A percentile compares a stretch with the other conserved stretches of the same genome.
phyloP scores from a whole-genome alignment of 1,139 yeast genomes.

The Pichia sp. region DNA sequence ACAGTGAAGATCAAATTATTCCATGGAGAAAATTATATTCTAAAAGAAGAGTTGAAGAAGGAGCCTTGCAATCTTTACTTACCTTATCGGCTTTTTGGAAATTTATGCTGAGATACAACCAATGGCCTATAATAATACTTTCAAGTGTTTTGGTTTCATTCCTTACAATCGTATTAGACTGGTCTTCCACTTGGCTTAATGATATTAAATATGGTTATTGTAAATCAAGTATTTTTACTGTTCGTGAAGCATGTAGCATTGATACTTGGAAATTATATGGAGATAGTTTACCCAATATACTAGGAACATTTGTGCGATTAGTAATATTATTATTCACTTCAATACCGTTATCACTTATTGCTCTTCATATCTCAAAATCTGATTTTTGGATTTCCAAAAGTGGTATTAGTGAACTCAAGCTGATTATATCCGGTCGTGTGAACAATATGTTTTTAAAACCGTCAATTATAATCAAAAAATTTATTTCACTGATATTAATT shows the following conservation, averaged over 20 bases:
- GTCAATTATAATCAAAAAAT: conserved; percentile 44
- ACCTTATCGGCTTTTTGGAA: neutral
- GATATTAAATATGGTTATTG: conserved; percentile 54
- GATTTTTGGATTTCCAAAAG: conserved; percentile 50
- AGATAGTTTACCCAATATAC: neutral
- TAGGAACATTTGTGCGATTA: conserved; percentile 13
- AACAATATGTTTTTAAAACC: conserved; percentile 44
- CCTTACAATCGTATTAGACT: conserved; percentile 53
- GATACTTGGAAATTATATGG: conserved; percentile 31
- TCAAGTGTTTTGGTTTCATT: conserved; percentile 56
- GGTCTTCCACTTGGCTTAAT: conserved; percentile 55
- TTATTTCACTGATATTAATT: conserved; percentile 51
- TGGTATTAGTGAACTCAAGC: conserved; percentile 67
- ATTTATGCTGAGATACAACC: conserved; percentile 26
- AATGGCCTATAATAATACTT: conserved; percentile 56
- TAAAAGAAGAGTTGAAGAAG: conserved; percentile 8
- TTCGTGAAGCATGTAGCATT: conserved; percentile 25
- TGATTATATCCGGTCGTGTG: conserved; percentile 56
- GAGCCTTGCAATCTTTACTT: conserved; percentile 1
- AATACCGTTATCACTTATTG: conserved; percentile 29
- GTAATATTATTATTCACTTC: conserved; percentile 34
- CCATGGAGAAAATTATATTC: conserved; percentile 15
- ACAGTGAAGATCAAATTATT: conserved; percentile 10
- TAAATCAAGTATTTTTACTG: conserved; percentile 31
- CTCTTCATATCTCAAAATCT: conserved; percentile 32